Base-by-base conservation (phyloP, 139 green algal species). In the Yamagishiella unicocca region DNA sequence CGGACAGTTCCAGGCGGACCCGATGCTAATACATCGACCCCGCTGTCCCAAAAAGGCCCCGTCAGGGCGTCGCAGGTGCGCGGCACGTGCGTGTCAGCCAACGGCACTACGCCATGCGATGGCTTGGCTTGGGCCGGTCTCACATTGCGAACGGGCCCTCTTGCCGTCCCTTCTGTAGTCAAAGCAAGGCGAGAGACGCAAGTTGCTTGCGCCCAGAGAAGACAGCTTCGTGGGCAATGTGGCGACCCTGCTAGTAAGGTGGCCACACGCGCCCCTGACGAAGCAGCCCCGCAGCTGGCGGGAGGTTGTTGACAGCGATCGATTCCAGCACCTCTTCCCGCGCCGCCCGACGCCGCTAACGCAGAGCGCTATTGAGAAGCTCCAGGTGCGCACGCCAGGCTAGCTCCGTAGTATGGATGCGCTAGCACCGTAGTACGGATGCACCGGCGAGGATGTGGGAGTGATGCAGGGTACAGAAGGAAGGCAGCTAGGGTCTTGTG, bases 261-360 rank as follows among this genome's bases (percentile, higher is more conserved):
- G 72, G 72, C 72, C 42, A 27, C 72, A 80, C 27, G 2, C 25
- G n/a, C 40, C 72, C 0, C 43, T n/a, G 42, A 2, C 42, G 29
- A 38, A 45, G 43, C 43, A 29, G 10, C 72, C 72, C 0, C 42
- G 72, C 25, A 80, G 27, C 43, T 83, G 76, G 76, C 76, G 24
- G 21, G 76, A 71, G 54, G 76, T 72, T 35, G 9, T 25, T 2
- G 53, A 54, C 35, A 71, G 35, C 55, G 46, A 68, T 1, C 76
- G 76, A 24, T 83, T 83, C 35, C 35, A n/a, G 55, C 24, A 37
- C 35, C 76, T 83, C 19, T 83, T 83, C 25, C 76, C 76, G 7
- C 50, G 54, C 21, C 54, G 76, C 1, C 33, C 54, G 0, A 25
- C 35, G 9, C 35, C 37, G 35, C 19, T 72, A 37, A 55, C 50